Evolutionary conservation across 2,329 filamentous ascomycete genomes (phyloP).

Genomic region (Claviceps monticola): DNA sequence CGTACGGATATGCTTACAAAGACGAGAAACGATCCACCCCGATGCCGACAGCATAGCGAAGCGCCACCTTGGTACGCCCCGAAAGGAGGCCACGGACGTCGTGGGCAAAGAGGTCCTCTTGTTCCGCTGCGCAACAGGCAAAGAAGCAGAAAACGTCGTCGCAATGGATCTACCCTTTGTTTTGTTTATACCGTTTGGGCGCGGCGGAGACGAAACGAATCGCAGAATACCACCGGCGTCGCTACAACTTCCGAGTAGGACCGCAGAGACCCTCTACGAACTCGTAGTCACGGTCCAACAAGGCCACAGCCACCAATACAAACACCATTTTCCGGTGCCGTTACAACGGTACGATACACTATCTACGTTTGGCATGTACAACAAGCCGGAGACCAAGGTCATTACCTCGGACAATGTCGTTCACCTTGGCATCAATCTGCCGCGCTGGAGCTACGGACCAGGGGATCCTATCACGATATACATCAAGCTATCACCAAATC

Average conservation of each 20-base stretch:
- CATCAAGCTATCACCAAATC: constrained; percentile 84
- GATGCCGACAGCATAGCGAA: constrained; percentile 89
- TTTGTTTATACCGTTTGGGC: constrained; percentile 89
- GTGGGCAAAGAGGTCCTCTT: constrained; percentile 93
- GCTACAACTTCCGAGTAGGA: constrained; percentile 76
- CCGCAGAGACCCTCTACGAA: constrained; percentile 95
- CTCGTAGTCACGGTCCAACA: constrained; percentile 93
- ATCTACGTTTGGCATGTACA: constrained; percentile 99
- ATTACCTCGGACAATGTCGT: constrained; percentile 81
- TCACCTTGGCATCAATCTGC: constrained; percentile 79
- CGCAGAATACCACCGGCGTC: constrained; percentile 84
- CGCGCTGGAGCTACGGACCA: constrained; percentile 92
- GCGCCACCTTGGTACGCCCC: constrained; percentile 76
- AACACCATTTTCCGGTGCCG: constrained; percentile 82
- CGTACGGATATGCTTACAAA: constrained; percentile 85
- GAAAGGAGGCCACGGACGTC: constrained; percentile 81
- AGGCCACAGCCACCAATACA: constrained; percentile 72
- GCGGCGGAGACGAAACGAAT: constrained; percentile 80
- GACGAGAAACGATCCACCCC: constrained; percentile 91
- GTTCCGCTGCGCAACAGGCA: constrained; percentile 72
- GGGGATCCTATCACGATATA: constrained; percentile 92
- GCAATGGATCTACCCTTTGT: constrained; percentile 97
- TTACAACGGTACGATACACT: constrained; percentile 90
- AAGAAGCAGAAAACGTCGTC: constrained; percentile 76
- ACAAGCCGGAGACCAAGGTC: constrained; percentile 80